Evolutionary conservation across 768 basidiomycete genomes (phyloP), one percentile per base, ranked within the genome.

Genomic region (Clathrus columnatus): DNA sequence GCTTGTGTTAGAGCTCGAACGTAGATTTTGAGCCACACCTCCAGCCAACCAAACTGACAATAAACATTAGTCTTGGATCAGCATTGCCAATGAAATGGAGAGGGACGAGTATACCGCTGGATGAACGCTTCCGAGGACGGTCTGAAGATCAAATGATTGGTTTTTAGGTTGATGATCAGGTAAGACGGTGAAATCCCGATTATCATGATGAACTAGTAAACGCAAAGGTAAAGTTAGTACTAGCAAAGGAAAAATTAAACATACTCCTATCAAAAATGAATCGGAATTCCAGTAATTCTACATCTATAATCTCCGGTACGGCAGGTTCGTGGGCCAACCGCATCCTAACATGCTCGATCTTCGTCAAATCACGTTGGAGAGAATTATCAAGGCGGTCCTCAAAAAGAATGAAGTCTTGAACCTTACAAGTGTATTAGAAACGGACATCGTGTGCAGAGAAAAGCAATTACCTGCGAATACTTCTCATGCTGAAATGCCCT

Each of bases 341-440:
- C 84, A 92, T 91, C 52, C 91, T 80, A 30, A 91, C 77, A 63
- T 91, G 83, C 65, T 95, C 91, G 60, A 93, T 70, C 64, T 88
- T 86, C 60, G 87, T 76, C 16, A 87, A 75, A 59, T 92, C 89
- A 23, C 90, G 79, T 66, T 92, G 87, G 7, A 94, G 74, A 4
- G 91, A 94, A 65, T 84, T 86, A 58, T 91, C 87, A 7, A 95
- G 71, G 36, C 80, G 77, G 49, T 86, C 83, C 65, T 93, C 87
- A 57, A 94, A 92, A 5, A 70, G 68, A 54, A 89, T 81, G 63
- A 95, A 92, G 63, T 93, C 87, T 18, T 86, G 83, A 53, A 94
- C 86, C 84, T 93, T 24, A 29, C 54, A 32, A 45, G 4, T 1
- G 10, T 1, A 20, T 17, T 11, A 27, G 27, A 4, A 26, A 5